Base-by-base conservation (phyloP, 148 eudicot genomes). In the Rheum nobile region DNA sequence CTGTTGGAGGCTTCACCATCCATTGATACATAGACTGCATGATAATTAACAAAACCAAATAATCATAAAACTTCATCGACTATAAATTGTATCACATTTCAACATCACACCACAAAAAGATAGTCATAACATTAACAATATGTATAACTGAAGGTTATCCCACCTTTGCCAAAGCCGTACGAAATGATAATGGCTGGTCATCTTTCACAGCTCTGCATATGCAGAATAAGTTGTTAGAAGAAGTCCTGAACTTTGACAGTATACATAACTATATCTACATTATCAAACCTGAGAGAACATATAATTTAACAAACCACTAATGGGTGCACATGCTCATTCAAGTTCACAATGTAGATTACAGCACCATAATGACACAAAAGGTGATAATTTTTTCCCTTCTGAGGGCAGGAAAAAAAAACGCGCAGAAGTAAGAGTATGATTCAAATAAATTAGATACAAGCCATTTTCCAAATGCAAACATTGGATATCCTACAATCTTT, bases 1-100 rank as follows among this genome's bases (percentile, higher is more conserved):
- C 88, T 14, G 89, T 84, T 80, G 89, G 97, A 77, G 98, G 97
- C 79, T 94, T 94, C 80, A 94, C 92, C 75, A 91, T 89, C 87
- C 84, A 94, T 71, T 91, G 96, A 85, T 94, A 91, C 31, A 94
- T 80, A 28, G 96, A 88, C 98, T 94, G 88, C 76, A 80, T 74
- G 7, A 65, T 17, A 65, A 32, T 65, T 31, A 37, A 31, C 26
- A 31, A 65, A 65, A 34, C 22, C 16, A 32, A 32, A 16, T 32
- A 32, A 17, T 6, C 41, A 34, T 31, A 32, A 31, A 6, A 32
- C 38, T 14, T 65, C 39, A 65, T 32, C 70, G 16, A 11, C 41
- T 65, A 32, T 12, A 31, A 14, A 34, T 6, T 32, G 2, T 34
- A 32, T 31, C 70, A 32, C 17, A 17, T 34, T 31, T 65, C 17